Base-by-base conservation (phyloP, 805 yeast genomes). In the Nakazawaea sp. region DNA sequence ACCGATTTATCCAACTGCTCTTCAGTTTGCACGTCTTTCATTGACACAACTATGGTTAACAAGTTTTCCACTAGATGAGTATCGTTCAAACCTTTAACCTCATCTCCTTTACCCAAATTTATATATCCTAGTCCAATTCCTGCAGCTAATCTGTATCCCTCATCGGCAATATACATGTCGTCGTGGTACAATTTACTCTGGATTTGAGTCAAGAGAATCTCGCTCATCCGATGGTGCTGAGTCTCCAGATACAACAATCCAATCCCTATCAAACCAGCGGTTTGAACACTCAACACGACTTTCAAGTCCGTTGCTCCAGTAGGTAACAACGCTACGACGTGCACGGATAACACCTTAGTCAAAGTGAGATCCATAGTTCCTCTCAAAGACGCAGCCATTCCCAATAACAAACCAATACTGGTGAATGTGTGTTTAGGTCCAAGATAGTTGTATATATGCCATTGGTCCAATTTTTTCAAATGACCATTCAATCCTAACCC, bases 401-500 rank as follows among this genome's bases (percentile, higher is more conserved):
- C 99, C 13, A 92, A 59, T 25, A 92, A 61, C 31, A 92, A 64
- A 0, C 97, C 97, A 25, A 88, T 79, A 55, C 95, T 85, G 0
- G 95, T 85, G 28, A 72, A 72, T 3, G 81, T 74, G 49, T 85
- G 87, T 46, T 92, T 89, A 1, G 96, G 95, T 0, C 96, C 95
- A 36, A 92, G 61, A 47, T 87, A 88, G 51, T 90, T 89, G 55
- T 87, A 92, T 21, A 90, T 83, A 53, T 89, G 96, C 97, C 97
- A 92, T 55, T 92, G 96, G 50, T 90, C 97, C 18, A 92, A 60
- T 29, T 70, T 68, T 40, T 72, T 77, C 48, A 92, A 60, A 53
- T 89, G 96, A 0, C 97, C 97, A 58, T 86, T 86, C 21, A 92
- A 61, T 0, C 99, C 99, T 18, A 92, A 63, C 0, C 97, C 98